phyloP scores from a whole-genome alignment of 1,284 basidiomycete species.

The Cryptococcus sp. region DNA sequence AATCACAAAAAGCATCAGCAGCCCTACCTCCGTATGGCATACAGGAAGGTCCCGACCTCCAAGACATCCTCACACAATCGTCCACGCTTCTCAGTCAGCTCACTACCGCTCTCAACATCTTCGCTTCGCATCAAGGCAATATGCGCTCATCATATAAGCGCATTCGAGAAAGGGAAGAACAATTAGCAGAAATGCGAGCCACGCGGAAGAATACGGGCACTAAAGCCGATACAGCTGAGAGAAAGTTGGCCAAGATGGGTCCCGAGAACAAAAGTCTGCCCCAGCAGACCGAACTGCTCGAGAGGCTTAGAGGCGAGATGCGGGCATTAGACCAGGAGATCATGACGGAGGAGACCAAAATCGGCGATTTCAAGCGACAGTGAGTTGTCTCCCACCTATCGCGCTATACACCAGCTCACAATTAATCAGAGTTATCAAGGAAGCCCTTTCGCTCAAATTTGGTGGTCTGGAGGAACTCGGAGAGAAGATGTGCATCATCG shows the following conservation, averaged over 20 bases:
- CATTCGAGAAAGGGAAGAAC: conserved; percentile 80
- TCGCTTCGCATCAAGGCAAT: conserved; percentile 70
- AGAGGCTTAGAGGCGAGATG: conserved; percentile 75
- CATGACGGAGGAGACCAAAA: conserved; percentile 73
- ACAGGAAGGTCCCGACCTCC: conserved; percentile 78
- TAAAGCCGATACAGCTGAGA: conserved; percentile 84
- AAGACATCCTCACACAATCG: conserved; percentile 77
- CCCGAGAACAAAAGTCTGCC: conserved; percentile 84
- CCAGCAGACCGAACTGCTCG: conserved; percentile 73
- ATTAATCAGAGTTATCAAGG: conserved; percentile 51
- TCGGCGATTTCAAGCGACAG: conserved; percentile 82
- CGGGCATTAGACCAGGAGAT: conserved; percentile 77
- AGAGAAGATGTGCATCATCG: conserved; percentile 83
- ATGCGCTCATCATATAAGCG: conserved; percentile 63
- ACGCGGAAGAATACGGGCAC: conserved; percentile 66
- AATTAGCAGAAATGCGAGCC: conserved; percentile 72
- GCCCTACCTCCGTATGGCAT: conserved; percentile 75
- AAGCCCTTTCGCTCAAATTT: conserved; percentile 82
- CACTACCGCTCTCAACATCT: conserved; percentile 67
- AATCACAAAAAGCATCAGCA: conserved; percentile 73
- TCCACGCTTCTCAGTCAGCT: conserved; percentile 70
- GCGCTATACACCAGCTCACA: conserved; percentile 2
- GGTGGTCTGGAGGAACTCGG: conserved; percentile 82
- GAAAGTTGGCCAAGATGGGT: conserved; percentile 86
- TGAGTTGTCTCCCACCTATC: conserved; percentile 20